Conservation (phyloP, 1,139 yeast species). For the Taphrina betulina region DNA sequence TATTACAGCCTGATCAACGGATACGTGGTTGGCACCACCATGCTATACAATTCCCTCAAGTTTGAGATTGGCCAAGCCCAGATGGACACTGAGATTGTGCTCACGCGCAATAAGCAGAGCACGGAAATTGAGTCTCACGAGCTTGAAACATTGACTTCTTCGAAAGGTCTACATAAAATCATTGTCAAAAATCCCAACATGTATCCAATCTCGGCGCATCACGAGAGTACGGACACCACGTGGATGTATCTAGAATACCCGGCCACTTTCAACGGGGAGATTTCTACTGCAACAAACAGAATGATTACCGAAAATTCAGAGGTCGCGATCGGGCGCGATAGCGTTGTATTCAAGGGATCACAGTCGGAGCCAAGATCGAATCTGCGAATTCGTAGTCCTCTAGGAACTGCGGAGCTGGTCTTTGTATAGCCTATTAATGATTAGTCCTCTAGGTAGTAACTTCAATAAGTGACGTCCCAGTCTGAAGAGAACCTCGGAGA, state of each 20-base stretch:
- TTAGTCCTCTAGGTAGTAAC: too few species aligned
- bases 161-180: conserved; percentile 2
- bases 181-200: conserved; percentile 10
- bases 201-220: conserved; percentile 1
- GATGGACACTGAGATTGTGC: conserved; percentile 16
- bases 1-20: background rate
- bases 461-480: too few species aligned
- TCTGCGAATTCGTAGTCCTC: conserved; percentile 1
- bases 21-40: conserved; percentile 19
- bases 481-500: too few species aligned
- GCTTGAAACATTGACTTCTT: background rate
- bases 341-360: conserved; percentile 1
- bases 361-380: conserved; percentile 5
- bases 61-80: conserved; percentile 6
- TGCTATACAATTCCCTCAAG: conserved; percentile 12
- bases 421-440: too few species aligned
- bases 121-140: background rate
- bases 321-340: background rate
- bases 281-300: background rate
- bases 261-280: conserved; percentile 3
- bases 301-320: background rate
- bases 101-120: conserved; percentile 9
- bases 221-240: conserved; percentile 9
- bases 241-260: conserved; percentile 4
- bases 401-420: conserved; percentile 5